These are phyloP conservation scores for Dioszegia aurantiaca DNA, from an alignment of 768 basidiomycete species.

Conservation along the genomic window DNA sequence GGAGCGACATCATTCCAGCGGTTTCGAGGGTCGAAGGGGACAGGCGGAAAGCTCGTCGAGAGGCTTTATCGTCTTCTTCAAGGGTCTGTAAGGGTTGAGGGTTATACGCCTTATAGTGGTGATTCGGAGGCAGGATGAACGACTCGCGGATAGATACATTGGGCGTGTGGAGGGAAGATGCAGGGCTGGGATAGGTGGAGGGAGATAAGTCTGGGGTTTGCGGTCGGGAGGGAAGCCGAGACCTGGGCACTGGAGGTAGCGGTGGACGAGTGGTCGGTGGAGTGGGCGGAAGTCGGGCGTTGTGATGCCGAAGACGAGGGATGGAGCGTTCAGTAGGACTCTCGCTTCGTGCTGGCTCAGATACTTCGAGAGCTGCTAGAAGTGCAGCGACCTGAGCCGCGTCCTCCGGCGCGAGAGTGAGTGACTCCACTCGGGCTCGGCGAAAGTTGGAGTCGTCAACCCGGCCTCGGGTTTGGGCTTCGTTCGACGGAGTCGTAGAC, in stretches of 20 bases:
- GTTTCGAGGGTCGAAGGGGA: neutral
- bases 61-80: neutral
- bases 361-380: conserved; percentile 14
- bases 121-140: neutral
- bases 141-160: neutral
- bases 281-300: neutral
- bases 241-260: neutral
- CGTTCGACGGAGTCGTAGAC: neutral
- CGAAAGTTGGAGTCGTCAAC: conserved; percentile 22
- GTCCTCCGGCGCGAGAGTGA: conserved; percentile 22
- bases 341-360: conserved; percentile 6
- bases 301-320: neutral
- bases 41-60: neutral
- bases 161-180: too few relatives aligned
- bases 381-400: conserved; percentile 15
- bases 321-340: conserved; percentile 7
- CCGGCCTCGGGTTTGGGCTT: neutral
- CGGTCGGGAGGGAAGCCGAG: neutral
- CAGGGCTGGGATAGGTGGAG: neutral
- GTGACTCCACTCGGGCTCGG: conserved; percentile 27
- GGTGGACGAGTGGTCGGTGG: neutral
- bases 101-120: neutral
- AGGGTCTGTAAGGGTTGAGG: neutral
- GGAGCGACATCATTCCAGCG: neutral
- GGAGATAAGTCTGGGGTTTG: neutral